phyloP scores from a whole-genome alignment of 768 basidiomycete species.

The Holtermannia corniformis region DNA sequence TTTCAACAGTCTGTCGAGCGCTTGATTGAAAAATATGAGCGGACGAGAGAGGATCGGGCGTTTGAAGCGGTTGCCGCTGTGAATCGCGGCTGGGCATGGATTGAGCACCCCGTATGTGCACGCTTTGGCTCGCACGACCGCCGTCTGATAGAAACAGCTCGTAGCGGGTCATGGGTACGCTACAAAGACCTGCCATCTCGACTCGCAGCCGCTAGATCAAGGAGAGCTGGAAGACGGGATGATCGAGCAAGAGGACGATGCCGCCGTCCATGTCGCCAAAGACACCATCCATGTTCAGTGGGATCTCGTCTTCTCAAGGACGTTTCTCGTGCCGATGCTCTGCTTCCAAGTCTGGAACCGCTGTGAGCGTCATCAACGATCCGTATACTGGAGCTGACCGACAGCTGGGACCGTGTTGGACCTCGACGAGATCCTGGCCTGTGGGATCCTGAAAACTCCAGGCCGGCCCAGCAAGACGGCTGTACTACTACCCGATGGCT shows the following conservation, averaged over 20 bases:
- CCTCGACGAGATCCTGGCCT: neutral
- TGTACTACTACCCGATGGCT: conserved; percentile 2
- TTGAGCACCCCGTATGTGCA: conserved; percentile 11
- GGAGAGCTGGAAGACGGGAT: neutral
- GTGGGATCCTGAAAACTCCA: neutral
- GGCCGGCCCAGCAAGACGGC: neutral
- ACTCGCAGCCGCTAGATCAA: neutral
- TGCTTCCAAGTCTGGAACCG: conserved; percentile 14
- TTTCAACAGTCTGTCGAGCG: no score
- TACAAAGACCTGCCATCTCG: conserved; percentile 1
- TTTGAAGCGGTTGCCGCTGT: no score
- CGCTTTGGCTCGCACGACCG: neutral
- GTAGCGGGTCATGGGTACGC: conserved; percentile 8
- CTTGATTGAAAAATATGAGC: no score
- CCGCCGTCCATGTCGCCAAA: neutral
- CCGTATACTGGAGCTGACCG: neutral
- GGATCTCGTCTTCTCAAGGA: conserved; percentile 12
- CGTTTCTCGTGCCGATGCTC: conserved; percentile 13
- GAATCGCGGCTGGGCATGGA: conserved; percentile 17
- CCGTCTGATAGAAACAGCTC: neutral
- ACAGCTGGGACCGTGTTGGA: conserved; percentile 10
- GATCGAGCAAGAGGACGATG: conserved; percentile 5
- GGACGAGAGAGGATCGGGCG: no score
- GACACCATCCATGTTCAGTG: conserved; percentile 6
- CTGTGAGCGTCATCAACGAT: conserved; percentile 7